These are phyloP conservation scores for Penicillium glabrum DNA, from an alignment of 2,329 filamentous ascomycete species.

Conservation along the genomic window DNA sequence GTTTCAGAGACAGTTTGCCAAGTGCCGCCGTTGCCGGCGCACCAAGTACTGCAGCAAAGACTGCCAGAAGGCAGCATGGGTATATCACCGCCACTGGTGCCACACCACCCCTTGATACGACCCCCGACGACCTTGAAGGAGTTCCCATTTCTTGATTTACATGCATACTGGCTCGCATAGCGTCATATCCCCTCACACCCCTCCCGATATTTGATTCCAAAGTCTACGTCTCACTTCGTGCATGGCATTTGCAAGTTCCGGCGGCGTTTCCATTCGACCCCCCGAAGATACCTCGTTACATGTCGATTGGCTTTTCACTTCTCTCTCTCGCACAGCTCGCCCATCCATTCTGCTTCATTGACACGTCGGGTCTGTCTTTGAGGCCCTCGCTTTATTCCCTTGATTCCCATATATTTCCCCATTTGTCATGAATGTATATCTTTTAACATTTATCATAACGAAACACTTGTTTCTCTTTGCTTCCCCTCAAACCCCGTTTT, in stretches of 20 bases:
- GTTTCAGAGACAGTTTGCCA: conserved; percentile 93
- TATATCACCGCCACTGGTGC: conserved; percentile 97
- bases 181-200: conserved; percentile 31
- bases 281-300: conserved; percentile 38
- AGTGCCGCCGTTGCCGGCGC: conserved; percentile 90
- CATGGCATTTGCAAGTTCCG: conserved; percentile 39
- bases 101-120: conserved; percentile 44
- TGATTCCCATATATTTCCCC: conserved; percentile 8
- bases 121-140: conserved; percentile 25
- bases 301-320: conserved; percentile 23
- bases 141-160: conserved; percentile 29
- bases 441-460: conserved; percentile 12
- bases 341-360: conserved; percentile 3
- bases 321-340: conserved; percentile 10
- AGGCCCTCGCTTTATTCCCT: conserved; percentile 6
- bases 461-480: conserved; percentile 6
- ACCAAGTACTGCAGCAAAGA: conserved; percentile 99
- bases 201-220: conserved; percentile 25
- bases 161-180: conserved; percentile 39
- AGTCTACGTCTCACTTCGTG: conserved; percentile 28
- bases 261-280: conserved; percentile 36
- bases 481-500: not conserved
- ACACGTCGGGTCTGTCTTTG: not conserved
- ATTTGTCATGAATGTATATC: conserved; percentile 26
- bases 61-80: conserved; percentile 98